phyloP scores from a whole-genome alignment of 441 rosid genomes.

The Gossypium schwendimanii region DNA sequence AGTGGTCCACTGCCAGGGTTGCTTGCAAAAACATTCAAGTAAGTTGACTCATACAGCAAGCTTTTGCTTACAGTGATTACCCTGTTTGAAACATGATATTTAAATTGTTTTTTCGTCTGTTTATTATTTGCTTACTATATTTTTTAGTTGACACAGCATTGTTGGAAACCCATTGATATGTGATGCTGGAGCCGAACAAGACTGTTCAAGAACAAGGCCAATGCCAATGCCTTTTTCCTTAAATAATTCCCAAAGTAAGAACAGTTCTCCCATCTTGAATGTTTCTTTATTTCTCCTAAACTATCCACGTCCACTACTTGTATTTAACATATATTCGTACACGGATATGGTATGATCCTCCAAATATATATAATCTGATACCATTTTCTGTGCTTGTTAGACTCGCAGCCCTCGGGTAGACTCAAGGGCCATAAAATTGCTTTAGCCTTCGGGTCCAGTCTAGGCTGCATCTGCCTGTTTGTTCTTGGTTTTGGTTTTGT shows the following conservation, averaged over 20 bases:
- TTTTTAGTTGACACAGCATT: constrained; percentile 41
- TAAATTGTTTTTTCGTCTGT: not conserved
- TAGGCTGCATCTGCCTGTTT: constrained; percentile 57
- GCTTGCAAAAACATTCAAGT: constrained; percentile 84
- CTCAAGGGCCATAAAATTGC: constrained; percentile 55
- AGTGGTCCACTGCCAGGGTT: constrained; percentile 68
- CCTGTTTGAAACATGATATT: constrained; percentile 11
- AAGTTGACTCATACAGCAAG: constrained; percentile 24
- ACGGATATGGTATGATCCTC: not conserved
- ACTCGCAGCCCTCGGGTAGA: constrained; percentile 35
- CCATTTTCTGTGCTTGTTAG: constrained; percentile 21
- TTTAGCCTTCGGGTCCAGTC: constrained; percentile 57
- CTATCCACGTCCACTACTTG: not conserved
- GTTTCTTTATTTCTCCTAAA: constrained; percentile 9
- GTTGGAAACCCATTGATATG: constrained; percentile 81
- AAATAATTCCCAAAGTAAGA: constrained; percentile 52
- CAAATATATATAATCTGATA: not conserved
- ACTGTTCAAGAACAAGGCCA: constrained; percentile 60
- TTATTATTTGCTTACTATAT: not conserved
- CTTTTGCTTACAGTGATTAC: constrained; percentile 14
- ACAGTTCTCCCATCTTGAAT: constrained; percentile 11
- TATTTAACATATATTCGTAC: not conserved
- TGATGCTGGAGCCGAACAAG: constrained; percentile 49
- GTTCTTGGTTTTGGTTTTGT: constrained; percentile 57
- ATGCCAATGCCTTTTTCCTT: constrained; percentile 48